A percentile compares a stretch with the other conserved stretches of the same genome.
Conservation (phyloP, 2,329 filamentous ascomycete species). For the Aspergillus quadrilineatus region DNA sequence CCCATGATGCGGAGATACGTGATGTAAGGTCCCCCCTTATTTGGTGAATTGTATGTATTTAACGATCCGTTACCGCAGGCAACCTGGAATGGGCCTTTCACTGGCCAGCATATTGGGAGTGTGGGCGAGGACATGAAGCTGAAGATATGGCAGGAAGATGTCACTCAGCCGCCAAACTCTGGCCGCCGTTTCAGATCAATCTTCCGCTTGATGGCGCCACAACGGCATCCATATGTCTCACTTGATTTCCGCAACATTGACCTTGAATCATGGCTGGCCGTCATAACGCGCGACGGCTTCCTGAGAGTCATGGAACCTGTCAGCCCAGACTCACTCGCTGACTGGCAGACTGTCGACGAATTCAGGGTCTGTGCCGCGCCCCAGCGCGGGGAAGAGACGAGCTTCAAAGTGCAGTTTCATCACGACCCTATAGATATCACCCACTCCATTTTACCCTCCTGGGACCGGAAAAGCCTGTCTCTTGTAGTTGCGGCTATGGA, state of each 20-base stretch:
- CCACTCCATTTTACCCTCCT: constrained; percentile 77
- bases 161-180: constrained; percentile 68
- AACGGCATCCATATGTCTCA: constrained; percentile 69
- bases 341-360: constrained; percentile 73
- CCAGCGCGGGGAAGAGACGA: constrained; percentile 77
- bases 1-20: constrained; percentile 84
- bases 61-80: constrained; percentile 55
- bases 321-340: constrained; percentile 74
- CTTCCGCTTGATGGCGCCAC: constrained; percentile 62
- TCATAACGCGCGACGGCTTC: constrained; percentile 78
- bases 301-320: constrained; percentile 82
- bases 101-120: constrained; percentile 83
- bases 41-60: constrained; percentile 22
- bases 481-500: constrained; percentile 86
- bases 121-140: constrained; percentile 87
- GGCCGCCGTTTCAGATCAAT: constrained; percentile 78
- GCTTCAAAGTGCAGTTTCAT: constrained; percentile 84
- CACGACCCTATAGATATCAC: constrained; percentile 71
- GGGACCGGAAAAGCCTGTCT: constrained; percentile 73
- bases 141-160: constrained; percentile 90
- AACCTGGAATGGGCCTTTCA: constrained; percentile 88
- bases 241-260: constrained; percentile 85
- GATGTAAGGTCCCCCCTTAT: constrained; percentile 59
- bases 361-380: constrained; percentile 71
- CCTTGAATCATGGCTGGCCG: constrained; percentile 78